phyloP scores from a whole-genome alignment of 1,284 basidiomycete species.

The Fomitopsis schrenkii region DNA sequence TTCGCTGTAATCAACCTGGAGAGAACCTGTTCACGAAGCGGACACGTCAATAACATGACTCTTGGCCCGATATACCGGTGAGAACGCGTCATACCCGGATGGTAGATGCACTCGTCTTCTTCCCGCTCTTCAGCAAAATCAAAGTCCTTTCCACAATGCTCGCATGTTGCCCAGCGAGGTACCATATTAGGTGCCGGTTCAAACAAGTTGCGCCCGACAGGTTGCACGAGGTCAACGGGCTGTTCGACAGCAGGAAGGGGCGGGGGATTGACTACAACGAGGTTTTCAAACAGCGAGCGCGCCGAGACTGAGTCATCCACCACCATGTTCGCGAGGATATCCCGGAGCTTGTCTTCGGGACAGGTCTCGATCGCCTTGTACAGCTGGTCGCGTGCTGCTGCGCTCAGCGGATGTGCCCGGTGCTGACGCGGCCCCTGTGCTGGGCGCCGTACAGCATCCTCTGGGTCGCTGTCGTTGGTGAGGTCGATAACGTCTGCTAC shows the following conservation, averaged over 20 bases:
- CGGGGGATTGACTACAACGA: conserved; percentile 30
- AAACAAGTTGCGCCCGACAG: not conserved
- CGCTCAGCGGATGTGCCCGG: conserved; percentile 24
- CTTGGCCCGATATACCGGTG: not conserved
- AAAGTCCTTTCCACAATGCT: conserved; percentile 37
- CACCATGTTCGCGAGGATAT: conserved; percentile 33
- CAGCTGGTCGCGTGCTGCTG: conserved; percentile 35
- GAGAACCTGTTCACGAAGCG: conserved; percentile 26
- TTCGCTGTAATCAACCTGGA: conserved; percentile 33
- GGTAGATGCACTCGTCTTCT: conserved; percentile 32
- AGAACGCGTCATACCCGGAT: conserved; percentile 9
- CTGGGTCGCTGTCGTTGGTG: not conserved
- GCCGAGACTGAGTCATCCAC: conserved; percentile 37
- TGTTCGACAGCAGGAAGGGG: not conserved
- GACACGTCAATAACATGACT: not conserved
- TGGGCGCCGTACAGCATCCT: not conserved
- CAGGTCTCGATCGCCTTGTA: conserved; percentile 36
- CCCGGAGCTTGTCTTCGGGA: conserved; percentile 38
- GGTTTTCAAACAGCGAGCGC: conserved; percentile 37
- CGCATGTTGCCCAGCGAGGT: conserved; percentile 40
- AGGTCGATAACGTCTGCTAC: not conserved
- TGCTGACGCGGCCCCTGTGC: not conserved
- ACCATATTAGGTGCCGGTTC: conserved; percentile 19
- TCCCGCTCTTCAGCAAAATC: conserved; percentile 22
- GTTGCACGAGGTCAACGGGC: no score